Base-by-base conservation (phyloP, 306 rosid genomes). In the Lathyrus tuberosus region DNA sequence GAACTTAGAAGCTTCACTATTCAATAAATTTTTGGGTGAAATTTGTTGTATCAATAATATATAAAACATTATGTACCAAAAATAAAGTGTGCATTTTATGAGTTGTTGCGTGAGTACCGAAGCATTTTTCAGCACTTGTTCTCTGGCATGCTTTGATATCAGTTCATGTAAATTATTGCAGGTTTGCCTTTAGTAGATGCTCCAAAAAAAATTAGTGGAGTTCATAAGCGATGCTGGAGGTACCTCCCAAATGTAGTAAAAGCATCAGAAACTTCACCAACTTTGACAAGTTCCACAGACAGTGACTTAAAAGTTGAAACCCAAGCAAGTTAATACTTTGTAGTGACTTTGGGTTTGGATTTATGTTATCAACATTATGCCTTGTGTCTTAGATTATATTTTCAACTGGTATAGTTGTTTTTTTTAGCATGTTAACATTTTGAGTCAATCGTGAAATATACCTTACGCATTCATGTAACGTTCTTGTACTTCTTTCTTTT, bases 211-310 rank as follows among this genome's bases (percentile, higher is more conserved):
- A 86, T 95, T 28, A 89, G 99, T 62, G 99, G 99, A 74, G 99
- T 89, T 73, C 95, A 95, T 87, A 95, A 95, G 84, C 96, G 99
- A 44, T 86, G 99, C 77, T 95, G 99, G 99, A 89, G 77, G 79
- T 91, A 91, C 84, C 84, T 91, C 64, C 77, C 86, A 44, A 73
- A 73, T 75, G 60, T 76, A 57, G 57, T 80, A 17, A 86, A 73
- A 52, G 62, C 82, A 35, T 40, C 62, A 10, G 89, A 77, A 75
- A 69, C 70, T 75, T 71, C 76, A 18, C 71, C 83, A 28, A 84
- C 56, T 46, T 42, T 6, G 59, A 67, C 84, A 5, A 82, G 76
- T 52, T 72, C 86, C 13, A 37, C 81, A 20, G 96, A 87, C 51
- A 70, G 73, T 60, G 74, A 60, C 65, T 67, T 68, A 61, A 81